A percentile compares a stretch with the other conserved stretches of the same genome.
These are phyloP conservation scores for Metschnikowia gelsemii DNA, from an alignment of 805 yeast genomes.

Conservation along the genomic window DNA sequence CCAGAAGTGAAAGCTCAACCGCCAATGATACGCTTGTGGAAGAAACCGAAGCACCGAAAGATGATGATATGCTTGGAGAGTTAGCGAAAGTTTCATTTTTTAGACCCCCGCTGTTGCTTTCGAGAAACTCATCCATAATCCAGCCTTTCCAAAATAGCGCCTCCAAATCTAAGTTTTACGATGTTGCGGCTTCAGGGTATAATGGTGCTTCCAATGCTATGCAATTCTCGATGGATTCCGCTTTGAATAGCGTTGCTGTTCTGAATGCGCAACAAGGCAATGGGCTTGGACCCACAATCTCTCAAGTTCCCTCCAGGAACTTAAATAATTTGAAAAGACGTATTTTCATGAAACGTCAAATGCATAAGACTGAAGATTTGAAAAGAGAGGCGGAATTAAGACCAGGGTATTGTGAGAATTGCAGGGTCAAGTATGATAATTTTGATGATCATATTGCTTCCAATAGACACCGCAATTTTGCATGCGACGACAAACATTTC, in stretches of 20 bases:
- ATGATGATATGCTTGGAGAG: slow-evolving; percentile 12
- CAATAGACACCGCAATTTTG: slow-evolving; percentile 75
- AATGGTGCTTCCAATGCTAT: slow-evolving; percentile 47
- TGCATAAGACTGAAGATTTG: slow-evolving; percentile 23
- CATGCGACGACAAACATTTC: slow-evolving; percentile 68
- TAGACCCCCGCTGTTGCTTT: slow-evolving; percentile 32
- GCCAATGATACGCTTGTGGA: slow-evolving; percentile 16
- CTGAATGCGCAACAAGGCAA: slow-evolving; percentile 34
- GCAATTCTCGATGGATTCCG: slow-evolving; percentile 42
- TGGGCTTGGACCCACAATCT: slow-evolving; percentile 60
- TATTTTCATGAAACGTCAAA: slow-evolving; percentile 42
- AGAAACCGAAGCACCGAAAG: slow-evolving; percentile 9
- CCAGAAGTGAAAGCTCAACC: slow-evolving; percentile 13
- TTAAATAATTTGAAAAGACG: slow-evolving; percentile 49
- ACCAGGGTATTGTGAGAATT: slow-evolving; percentile 93
- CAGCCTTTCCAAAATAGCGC: slow-evolving; percentile 27
- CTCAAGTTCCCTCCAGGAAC: slow-evolving; percentile 55
- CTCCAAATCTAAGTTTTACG: slow-evolving; percentile 40
- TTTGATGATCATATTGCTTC: slow-evolving; percentile 73
- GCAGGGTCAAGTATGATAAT: slow-evolving; percentile 77
- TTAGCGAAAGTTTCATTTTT: slow-evolving; percentile 18
- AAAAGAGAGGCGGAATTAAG: slow-evolving; percentile 32
- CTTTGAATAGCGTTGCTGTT: slow-evolving; percentile 33
- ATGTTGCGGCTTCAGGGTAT: slow-evolving; percentile 45
- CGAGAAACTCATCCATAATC: slow-evolving; percentile 41